A percentile compares a stretch with the other conserved stretches of the same genome.
Conservation (phyloP, 2,329 filamentous ascomycete species). For the Lithohypha guttulata region DNA sequence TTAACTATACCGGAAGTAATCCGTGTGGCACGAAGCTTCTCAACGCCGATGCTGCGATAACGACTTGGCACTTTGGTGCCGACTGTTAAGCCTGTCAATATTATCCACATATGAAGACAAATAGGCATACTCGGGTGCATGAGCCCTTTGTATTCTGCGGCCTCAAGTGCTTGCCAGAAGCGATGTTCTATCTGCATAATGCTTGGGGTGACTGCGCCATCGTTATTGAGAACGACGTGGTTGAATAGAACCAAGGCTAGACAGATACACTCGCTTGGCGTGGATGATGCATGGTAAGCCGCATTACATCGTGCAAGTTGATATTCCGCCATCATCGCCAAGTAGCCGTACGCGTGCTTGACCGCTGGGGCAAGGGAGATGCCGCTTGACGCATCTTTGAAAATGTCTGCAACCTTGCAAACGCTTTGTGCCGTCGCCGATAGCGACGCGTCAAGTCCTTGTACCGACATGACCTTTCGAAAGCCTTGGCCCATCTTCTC, state of each 20-base stretch:
- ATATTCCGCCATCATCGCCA: constrained; percentile 7
- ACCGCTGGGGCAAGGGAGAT: not conserved
- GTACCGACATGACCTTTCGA: not conserved
- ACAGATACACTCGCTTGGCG: constrained; percentile 6
- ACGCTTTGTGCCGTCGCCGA: constrained; percentile 4
- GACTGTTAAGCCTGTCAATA: constrained; percentile 1
- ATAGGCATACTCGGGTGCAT: not conserved
- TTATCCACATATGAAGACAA: constrained; percentile 5
- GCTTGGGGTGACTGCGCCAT: constrained; percentile 2
- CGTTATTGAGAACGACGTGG: constrained; percentile 3
- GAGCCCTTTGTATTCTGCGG: not conserved
- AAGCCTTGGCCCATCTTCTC: not conserved
- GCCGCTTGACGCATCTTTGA: not conserved
- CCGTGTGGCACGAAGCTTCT: constrained; percentile 1
- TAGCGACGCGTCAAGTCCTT: not conserved
- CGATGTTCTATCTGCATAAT: constrained; percentile 5
- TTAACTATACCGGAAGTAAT: not conserved
- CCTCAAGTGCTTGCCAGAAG: constrained; percentile 4
- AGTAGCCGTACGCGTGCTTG: constrained; percentile 3
- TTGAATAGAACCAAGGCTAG: constrained; percentile 8
- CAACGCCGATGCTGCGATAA: not conserved
- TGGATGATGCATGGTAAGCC: not conserved
- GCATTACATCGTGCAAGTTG: constrained; percentile 9
- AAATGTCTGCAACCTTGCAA: constrained; percentile 8
- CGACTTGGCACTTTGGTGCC: not conserved